These are phyloP conservation scores for Papiliotrema nemorosa DNA, from an alignment of 1,284 basidiomycete species.

Conservation along the genomic window DNA sequence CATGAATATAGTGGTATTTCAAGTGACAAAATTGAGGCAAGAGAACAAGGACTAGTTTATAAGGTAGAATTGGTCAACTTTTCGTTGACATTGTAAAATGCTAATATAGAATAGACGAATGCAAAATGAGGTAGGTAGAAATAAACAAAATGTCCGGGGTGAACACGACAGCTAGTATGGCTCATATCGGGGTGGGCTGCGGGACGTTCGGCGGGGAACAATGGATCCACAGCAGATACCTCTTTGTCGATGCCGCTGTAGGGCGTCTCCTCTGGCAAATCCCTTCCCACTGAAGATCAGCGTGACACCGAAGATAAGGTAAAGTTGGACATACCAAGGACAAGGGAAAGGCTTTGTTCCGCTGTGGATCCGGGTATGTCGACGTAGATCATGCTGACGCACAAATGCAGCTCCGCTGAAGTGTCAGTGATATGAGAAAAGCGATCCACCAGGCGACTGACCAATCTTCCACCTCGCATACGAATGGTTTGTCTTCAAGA, in stretches of 20 bases:
- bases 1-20: too few relatives aligned
- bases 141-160: too few relatives aligned
- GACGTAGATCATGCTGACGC: conserved; percentile 50
- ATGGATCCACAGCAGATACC: conserved; percentile 48
- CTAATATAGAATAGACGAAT: too few relatives aligned
- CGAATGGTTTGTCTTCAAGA: conserved; percentile 53
- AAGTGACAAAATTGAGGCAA: too few relatives aligned
- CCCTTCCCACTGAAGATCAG: conserved; percentile 47
- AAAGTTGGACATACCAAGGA: conserved; percentile 41
- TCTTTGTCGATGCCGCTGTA: conserved; percentile 52
- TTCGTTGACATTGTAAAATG: too few relatives aligned
- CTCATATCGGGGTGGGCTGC: conserved; percentile 3
- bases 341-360: conserved; percentile 51
- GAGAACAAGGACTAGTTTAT: too few relatives aligned
- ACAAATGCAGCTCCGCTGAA: conserved; percentile 46
- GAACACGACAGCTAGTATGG: conserved; percentile 2
- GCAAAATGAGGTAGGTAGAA: too few relatives aligned
- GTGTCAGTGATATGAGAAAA: background rate
- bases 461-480: conserved; percentile 48
- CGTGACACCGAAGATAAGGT: background rate
- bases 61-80: too few relatives aligned
- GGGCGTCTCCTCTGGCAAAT: conserved; percentile 52
- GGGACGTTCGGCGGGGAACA: conserved; percentile 1
- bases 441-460: conserved; percentile 15
- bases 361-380: conserved; percentile 52